Evolutionary conservation across 441 rosid genomes (phyloP), one percentile per base, ranked within the genome.

Genomic region (Gossypium trilobum): DNA sequence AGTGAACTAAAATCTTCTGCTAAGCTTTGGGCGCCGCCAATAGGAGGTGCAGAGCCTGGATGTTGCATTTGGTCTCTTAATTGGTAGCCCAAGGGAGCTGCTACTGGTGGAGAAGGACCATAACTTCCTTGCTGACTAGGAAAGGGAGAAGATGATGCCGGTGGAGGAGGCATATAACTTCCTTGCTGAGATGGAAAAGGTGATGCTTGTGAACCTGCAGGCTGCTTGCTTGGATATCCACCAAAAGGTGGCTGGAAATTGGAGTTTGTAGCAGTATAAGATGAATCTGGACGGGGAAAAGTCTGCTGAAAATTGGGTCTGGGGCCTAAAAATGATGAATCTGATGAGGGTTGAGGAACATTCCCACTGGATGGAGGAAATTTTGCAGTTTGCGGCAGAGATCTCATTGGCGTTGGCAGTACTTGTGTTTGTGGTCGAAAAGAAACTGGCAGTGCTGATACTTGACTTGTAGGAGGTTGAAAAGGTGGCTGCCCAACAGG

Each of bases 1-100:
- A 93, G 83, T 5, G 92, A 91, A 72, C 75, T 87, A 78, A 95
- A 95, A 81, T 95, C 98, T 84, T 95, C 98, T 19, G 74, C 78
- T 83, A 95, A 83, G 55, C 89, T 91, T 81, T 89, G 89, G 68
- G 84, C 65, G 65, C 82, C 85, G 62, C 88, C 85, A 25, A 81
- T 57, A 46, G 97, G 92, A 78, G 98, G 91, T 61, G 80, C 78
- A 76, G 81, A 82, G 64, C 85, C 83, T 1, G 87, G 81, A 73
- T 85, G 82, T 71, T 88, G 89, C 64, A 84, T 82, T 78, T 86
- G 92, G 73, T 83, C 88, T 78, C 81, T 85, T 71, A 83, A 75
- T 31, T 74, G 81, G 69, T 82, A 19, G 48, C 86, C 85, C 52
- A 70, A 79, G 59, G 82, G 84, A 59, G 79, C 63, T n/a, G 78